phyloP scores from a whole-genome alignment of 163 green algal genomes.

The Prototheca wickerhamii region DNA sequence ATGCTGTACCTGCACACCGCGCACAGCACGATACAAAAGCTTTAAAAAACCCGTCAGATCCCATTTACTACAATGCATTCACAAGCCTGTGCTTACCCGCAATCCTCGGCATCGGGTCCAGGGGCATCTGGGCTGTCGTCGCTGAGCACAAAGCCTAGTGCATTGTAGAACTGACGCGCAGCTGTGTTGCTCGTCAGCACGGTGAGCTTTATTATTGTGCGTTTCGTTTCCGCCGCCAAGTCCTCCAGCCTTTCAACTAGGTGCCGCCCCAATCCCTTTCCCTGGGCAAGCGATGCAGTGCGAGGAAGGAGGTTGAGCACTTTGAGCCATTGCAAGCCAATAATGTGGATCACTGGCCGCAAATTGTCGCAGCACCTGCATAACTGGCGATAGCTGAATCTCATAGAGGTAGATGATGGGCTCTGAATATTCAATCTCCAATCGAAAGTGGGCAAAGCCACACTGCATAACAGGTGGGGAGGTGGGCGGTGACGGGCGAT shows the following conservation, averaged over 20 bases:
- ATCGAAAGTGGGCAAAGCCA: slow-evolving; percentile 34
- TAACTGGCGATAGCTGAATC: slow-evolving; percentile 35
- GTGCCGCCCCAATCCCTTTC: slow-evolving; percentile 30
- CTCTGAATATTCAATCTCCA: slow-evolving; percentile 23
- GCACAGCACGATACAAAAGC: too few relatives aligned
- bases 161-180: slow-evolving; percentile 23
- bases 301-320: background rate
- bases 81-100: slow-evolving; percentile 1
- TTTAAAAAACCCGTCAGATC: background rate
- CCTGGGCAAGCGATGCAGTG: background rate
- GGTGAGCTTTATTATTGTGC: slow-evolving; percentile 32
- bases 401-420: slow-evolving; percentile 58
- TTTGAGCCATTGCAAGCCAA: too few relatives aligned
- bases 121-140: slow-evolving; percentile 3
- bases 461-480: slow-evolving; percentile 1
- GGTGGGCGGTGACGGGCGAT: background rate
- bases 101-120: background rate
- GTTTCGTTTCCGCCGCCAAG: slow-evolving; percentile 17
- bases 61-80: slow-evolving; percentile 7
- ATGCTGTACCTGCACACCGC: too few relatives aligned
- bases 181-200: slow-evolving; percentile 28
- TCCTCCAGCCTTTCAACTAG: slow-evolving; percentile 51
- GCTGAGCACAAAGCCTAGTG: slow-evolving; percentile 26
- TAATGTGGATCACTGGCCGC: too few relatives aligned
- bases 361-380: slow-evolving; percentile 26